Base-by-base conservation (phyloP, 192 early-diverging fungal genomes). In the Coemansia sp. region DNA sequence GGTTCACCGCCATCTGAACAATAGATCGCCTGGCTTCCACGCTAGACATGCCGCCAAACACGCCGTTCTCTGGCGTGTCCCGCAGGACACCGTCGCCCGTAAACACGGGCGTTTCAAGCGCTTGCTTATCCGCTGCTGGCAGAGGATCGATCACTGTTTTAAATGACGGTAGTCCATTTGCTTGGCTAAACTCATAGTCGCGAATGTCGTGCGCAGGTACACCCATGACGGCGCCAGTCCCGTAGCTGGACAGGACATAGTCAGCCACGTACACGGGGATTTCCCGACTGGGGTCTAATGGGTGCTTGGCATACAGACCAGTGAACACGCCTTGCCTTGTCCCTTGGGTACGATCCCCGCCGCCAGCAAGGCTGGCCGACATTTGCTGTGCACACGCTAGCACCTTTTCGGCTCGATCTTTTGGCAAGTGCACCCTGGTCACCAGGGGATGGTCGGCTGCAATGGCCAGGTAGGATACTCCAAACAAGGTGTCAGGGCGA, bases 181-280 rank as follows among this genome's bases (percentile, higher is more conserved):
- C 63, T 23, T 66, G 59, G 45, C 82, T 80, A 63, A 91, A 91
- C 29, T 81, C 78, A 58, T 73, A 82, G 63, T 91, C 89, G 15
- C 89, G 80, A 61, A 81, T 63, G 39, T 91, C 89, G 54, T 91
- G 88, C 6, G 80, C 88, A 3, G 89, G 89, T 11, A 91, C 89
- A n/a, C 85, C 89, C 89, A 91, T 91, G 18, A 91, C 85, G 3
- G 88, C 88, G 13, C 89, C 89, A 0, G 88, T 88, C 1, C 88
- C 89, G 63, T 91, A 91, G 33, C 85, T 81, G 0, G 84, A 80
- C 1, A 89, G 52, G 0, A 91, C 89, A 61, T 91, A 91, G 34
- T 81, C 80, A 10, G 86, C 82, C 5, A 86, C 74, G 47, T 86
- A 91, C 14, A 91, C 73, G 1, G 89, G 89, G 32, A 91, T 60